A percentile compares a stretch with the other conserved stretches of the same genome.
phyloP scores from a whole-genome alignment of 2,329 filamentous ascomycete genomes.

The Fusarium sp. region DNA sequence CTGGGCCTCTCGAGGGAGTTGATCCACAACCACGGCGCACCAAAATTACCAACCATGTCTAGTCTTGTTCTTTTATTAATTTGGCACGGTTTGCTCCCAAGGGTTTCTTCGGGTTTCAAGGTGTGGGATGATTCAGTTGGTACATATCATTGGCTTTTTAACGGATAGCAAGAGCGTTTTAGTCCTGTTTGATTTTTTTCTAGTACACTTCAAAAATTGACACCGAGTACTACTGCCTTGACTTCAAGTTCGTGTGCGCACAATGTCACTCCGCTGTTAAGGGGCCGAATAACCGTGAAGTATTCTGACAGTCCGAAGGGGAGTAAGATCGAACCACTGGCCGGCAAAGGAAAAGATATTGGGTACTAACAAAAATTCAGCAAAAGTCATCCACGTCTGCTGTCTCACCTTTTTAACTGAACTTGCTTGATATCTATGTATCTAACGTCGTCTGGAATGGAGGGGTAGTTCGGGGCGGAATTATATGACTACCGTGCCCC shows the following conservation, averaged over 20 bases:
- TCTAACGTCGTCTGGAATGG: not conserved
- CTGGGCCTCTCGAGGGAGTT: conserved; percentile 17
- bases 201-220: conserved; percentile 26
- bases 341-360: too few species aligned
- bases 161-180: conserved; percentile 27
- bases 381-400: not conserved
- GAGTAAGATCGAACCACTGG: too few species aligned
- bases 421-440: not conserved
- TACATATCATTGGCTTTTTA: conserved; percentile 19
- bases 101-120: conserved; percentile 6
- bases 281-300: too few species aligned
- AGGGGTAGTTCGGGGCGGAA: conserved; percentile 37
- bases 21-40: conserved; percentile 37
- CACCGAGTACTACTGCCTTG: not conserved
- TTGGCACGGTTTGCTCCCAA: conserved; percentile 20
- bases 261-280: too few species aligned
- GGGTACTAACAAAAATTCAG: not conserved
- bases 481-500: conserved; percentile 34
- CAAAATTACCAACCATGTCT: conserved; percentile 36
- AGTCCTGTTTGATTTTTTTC: conserved; percentile 22
- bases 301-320: too few species aligned
- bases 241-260: not conserved
- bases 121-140: conserved; percentile 12
- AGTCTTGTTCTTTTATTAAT: conserved; percentile 30
- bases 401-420: not conserved